Base-by-base conservation (phyloP, 1,284 basidiomycete genomes). In the Boletus semigastroideus region DNA sequence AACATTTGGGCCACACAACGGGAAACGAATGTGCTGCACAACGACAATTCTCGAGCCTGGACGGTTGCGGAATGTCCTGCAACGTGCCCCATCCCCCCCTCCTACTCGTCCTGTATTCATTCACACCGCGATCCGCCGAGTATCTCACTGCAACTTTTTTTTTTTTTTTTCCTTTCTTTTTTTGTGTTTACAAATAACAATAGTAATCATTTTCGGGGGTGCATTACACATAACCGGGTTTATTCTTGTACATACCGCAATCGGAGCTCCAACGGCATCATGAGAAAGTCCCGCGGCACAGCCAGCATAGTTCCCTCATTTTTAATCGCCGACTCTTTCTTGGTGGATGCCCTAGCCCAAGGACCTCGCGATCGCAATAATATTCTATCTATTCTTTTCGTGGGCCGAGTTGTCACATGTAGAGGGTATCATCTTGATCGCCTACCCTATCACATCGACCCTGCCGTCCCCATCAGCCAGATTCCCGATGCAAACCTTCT, bases 391-490 rank as follows among this genome's bases (percentile, higher is more conserved):
- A 22, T 22, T 25, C n/a, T 25, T 7, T 25, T 25, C 25, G 25
- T 25, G 25, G 25, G 25, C 25, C 25, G 25, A 25, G 25, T 25
- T 25, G 25, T 25, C 25, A 25, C 25, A 25, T 7, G n/a, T 4
- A 31, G 51, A 56, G 62, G 67, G 58, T 58, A 64, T 64, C 66
- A 70, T 62, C 57, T 68, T 67, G 66, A 67, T 67, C 67, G 57
- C 57, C 61, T 68, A 68, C 69, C 69, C 68, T 71, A 68, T 68
- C 66, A 68, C 61, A 57, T 46, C 68, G 66, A 68, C 66, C 66
- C 66, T 68, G 66, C 41, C 20, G 47, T 6, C 5, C 25, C 25
- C 64, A 66, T 66, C 64, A 68, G 57, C 55, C 62, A 63, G 67
- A 66, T 69, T 66, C 57, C 5, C 66, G 66, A 64, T 65, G 56